A percentile compares a stretch with the other conserved stretches of the same genome.
Conservation (phyloP, 1,284 basidiomycete genomes). For the Tilletia indica region DNA sequence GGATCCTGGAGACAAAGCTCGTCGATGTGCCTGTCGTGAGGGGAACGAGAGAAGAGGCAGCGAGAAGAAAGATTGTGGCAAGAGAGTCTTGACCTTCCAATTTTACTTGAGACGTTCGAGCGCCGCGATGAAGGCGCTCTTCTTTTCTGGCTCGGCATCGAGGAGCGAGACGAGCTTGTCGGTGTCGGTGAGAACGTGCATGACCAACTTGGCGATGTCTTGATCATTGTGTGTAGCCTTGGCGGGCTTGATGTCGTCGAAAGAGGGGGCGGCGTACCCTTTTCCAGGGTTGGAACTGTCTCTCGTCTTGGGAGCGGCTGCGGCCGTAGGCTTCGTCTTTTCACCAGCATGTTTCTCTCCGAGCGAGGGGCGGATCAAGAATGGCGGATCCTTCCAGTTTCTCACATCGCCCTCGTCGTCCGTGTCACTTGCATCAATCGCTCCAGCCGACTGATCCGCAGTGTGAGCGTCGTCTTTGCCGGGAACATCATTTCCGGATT, state of each 20-base stretch:
- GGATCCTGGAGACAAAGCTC: no score
- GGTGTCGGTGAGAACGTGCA: not conserved
- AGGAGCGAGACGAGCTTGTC: not conserved
- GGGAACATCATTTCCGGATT: not conserved
- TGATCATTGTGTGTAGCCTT: not conserved
- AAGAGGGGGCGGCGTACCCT: not conserved
- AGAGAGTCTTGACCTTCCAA: not conserved
- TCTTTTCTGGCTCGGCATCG: not conserved
- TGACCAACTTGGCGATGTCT: not conserved
- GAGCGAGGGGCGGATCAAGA: not conserved
- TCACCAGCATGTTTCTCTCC: not conserved
- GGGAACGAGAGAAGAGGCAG: not conserved
- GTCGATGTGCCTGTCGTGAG: no score
- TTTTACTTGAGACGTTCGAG: not conserved
- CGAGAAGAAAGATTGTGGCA: not conserved
- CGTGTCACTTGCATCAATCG: not conserved
- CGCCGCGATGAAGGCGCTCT: not conserved
- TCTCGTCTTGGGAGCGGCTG: not conserved
- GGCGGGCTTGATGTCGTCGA: not conserved
- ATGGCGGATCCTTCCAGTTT: not conserved
- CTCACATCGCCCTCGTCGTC: not conserved
- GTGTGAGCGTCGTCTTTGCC: not conserved
- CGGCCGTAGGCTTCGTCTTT: not conserved
- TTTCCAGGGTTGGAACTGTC: not conserved
- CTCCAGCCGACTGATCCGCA: not conserved